These are phyloP conservation scores for Sporobolomyces pararoseus DNA, from an alignment of 768 basidiomycete genomes.

Conservation along the genomic window DNA sequence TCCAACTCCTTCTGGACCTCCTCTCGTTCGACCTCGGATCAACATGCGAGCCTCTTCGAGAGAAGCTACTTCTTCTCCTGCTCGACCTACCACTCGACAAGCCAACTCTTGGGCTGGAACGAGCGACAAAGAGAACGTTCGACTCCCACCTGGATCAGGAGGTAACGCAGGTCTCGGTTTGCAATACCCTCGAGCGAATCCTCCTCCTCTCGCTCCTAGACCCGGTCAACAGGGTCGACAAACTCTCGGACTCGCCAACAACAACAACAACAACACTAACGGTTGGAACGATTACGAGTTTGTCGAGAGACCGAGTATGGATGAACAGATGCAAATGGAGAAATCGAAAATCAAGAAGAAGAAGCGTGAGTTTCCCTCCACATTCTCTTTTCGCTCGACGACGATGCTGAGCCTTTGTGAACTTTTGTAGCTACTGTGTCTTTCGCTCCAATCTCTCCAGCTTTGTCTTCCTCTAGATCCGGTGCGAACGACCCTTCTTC, in stretches of 20 bases:
- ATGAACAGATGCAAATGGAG: constrained; percentile 15
- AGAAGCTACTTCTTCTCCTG: constrained; percentile 4
- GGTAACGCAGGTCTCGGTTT: constrained; percentile 26
- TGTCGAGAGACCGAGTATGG: constrained; percentile 35
- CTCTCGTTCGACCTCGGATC: constrained; percentile 16
- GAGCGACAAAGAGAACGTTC: constrained; percentile 37
- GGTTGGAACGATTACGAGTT: constrained; percentile 33
- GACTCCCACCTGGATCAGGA: background rate
- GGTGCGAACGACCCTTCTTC: constrained; percentile 46
- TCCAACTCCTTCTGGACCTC: constrained; percentile 4
- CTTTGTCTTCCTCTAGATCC: constrained; percentile 3
- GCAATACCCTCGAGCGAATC: constrained; percentile 3
- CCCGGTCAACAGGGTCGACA: constrained; percentile 9
- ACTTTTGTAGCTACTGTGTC: constrained; percentile 14
- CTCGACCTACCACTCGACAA: constrained; percentile 9
- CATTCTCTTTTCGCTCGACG: background rate
- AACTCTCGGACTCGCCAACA: constrained; percentile 10
- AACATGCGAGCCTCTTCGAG: constrained; percentile 30
- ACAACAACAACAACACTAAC: background rate
- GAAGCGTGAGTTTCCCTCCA: constrained; percentile 19
- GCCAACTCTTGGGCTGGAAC: background rate
- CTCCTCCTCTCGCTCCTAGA: constrained; percentile 22
- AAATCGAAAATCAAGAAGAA: constrained; percentile 28
- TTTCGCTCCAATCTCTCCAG: constrained; percentile 37
- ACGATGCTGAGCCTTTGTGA: background rate